A percentile compares a stretch with the other conserved stretches of the same genome.
Evolutionary conservation across 306 rosid species (phyloP).

Genomic region (Rosa rugosa): DNA sequence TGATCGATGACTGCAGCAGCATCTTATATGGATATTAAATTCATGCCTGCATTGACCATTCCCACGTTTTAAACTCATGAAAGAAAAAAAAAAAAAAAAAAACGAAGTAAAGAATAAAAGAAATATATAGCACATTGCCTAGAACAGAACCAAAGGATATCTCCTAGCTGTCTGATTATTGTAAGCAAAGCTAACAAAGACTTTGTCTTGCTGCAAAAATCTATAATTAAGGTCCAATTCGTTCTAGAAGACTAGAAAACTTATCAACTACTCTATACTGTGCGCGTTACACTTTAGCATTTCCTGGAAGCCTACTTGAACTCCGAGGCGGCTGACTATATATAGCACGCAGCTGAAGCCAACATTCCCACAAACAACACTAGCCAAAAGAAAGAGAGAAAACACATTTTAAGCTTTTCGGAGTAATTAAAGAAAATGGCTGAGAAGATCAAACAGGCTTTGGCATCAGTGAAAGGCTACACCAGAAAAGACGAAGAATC

Average conservation of each 20-base stretch:
- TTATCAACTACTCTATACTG: neutral
- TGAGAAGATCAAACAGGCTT: constrained; percentile 1
- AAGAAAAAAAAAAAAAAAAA: neutral
- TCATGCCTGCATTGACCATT: neutral
- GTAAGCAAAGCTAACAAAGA: neutral
- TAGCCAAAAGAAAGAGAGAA: too few relatives aligned
- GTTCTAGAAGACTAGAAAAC: neutral
- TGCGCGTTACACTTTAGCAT: neutral
- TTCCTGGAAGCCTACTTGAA: neutral
- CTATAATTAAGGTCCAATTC: neutral
- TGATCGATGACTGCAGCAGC: constrained; percentile 1
- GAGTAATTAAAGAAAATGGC: neutral
- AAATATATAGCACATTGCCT: neutral
- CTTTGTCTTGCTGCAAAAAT: neutral
- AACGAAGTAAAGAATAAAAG: neutral
- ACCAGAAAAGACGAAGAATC: neutral
- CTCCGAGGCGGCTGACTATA: too few relatives aligned
- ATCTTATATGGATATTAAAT: neutral
- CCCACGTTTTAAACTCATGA: neutral
- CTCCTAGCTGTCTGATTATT: neutral
- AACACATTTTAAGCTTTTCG: too few relatives aligned
- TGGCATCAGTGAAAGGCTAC: constrained; percentile 1
- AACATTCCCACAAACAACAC: too few relatives aligned
- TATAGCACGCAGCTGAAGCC: too few relatives aligned
- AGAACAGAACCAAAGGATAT: neutral